A percentile compares a stretch with the other conserved stretches of the same genome.
Evolutionary conservation across 108 stramenopile genomes (phyloP).

Genomic region (Mediolabrus comicus): DNA sequence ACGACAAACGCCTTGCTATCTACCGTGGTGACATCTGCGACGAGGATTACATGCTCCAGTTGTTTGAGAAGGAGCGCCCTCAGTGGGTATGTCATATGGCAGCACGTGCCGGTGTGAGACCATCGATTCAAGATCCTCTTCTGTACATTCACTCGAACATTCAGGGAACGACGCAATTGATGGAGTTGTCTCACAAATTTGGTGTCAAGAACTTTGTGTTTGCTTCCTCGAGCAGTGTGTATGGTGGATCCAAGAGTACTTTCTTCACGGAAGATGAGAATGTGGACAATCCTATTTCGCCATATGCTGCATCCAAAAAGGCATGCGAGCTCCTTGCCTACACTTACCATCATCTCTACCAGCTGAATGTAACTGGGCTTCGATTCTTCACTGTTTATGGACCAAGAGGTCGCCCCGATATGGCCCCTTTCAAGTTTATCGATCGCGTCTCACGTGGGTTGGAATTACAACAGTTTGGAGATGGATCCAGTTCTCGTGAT

Average conservation of each 20-base stretch:
- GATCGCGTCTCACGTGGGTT: slow-evolving; percentile 90
- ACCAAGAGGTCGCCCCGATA: slow-evolving; percentile 87
- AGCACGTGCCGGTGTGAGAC: slow-evolving; percentile 88
- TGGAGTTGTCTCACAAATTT: slow-evolving; percentile 73
- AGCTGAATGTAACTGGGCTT: slow-evolving; percentile 79
- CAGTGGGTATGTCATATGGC: slow-evolving; percentile 92
- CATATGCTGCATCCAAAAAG: slow-evolving; percentile 91
- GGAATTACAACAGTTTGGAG: slow-evolving; percentile 91
- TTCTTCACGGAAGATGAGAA: slow-evolving; percentile 88
- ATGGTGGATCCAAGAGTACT: slow-evolving; percentile 85
- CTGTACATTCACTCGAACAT: slow-evolving; percentile 93
- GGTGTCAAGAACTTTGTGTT: slow-evolving; percentile 85
- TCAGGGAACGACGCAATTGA: slow-evolving; percentile 80
- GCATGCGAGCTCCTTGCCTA: slow-evolving; percentile 89
- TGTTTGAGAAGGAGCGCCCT: slow-evolving; percentile 76
- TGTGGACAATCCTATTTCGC: slow-evolving; percentile 90
- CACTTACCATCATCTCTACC: slow-evolving; percentile 90
- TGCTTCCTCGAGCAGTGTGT: slow-evolving; percentile 88
- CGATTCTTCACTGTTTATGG: slow-evolving; percentile 96
- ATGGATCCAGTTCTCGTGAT: slow-evolving; percentile 89
- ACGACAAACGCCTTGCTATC: slow-evolving; percentile 38
- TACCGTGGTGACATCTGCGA: slow-evolving; percentile 6
- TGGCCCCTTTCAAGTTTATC: slow-evolving; percentile 91
- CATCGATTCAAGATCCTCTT: slow-evolving; percentile 90
- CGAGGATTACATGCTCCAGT: slow-evolving; percentile 64